Percentiles rank a stretch among this genome's conserved stretches.
These are phyloP conservation scores for Darksidea phi DNA, from an alignment of 495 filamentous ascomycete genomes.

Conservation along the genomic window DNA sequence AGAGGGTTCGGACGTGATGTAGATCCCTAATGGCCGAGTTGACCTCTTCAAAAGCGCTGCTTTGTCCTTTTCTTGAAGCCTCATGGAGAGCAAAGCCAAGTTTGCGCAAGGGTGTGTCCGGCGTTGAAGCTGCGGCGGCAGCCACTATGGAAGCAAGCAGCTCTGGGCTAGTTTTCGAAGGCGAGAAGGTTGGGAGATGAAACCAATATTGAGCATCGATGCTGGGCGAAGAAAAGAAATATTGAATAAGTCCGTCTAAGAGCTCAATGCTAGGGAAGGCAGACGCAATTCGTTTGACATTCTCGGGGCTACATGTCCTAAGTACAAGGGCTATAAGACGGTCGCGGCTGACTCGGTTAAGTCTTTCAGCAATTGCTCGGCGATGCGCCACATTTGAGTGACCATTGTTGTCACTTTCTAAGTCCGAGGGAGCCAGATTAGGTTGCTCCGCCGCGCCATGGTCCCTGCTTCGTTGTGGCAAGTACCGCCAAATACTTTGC, in stretches of 20 bases:
- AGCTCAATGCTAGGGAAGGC: slow-evolving; percentile 61
- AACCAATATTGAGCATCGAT: slow-evolving; percentile 56
- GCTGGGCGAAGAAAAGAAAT: slow-evolving; percentile 55
- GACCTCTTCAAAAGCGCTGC: slow-evolving; percentile 57
- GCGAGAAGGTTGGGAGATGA: slow-evolving; percentile 56
- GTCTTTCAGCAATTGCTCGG: slow-evolving; percentile 44
- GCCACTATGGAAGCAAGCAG: slow-evolving; percentile 56
- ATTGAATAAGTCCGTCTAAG: slow-evolving; percentile 60
- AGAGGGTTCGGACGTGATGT: slow-evolving; percentile 55
- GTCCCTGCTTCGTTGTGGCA: slow-evolving; percentile 50
- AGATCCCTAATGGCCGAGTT: slow-evolving; percentile 57
- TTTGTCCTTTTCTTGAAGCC: slow-evolving; percentile 53
- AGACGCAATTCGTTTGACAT: slow-evolving; percentile 41
- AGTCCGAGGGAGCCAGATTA: slow-evolving; percentile 52
- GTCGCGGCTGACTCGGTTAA: slow-evolving; percentile 47
- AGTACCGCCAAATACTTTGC: slow-evolving; percentile 57
- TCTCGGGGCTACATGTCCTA: background rate
- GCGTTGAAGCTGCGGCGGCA: slow-evolving; percentile 56
- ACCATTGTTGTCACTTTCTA: slow-evolving; percentile 36
- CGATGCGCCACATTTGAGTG: slow-evolving; percentile 33
- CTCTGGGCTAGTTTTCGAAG: slow-evolving; percentile 51
- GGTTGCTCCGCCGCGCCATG: slow-evolving; percentile 53
- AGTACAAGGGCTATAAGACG: slow-evolving; percentile 3
- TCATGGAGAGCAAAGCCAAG: slow-evolving; percentile 65
- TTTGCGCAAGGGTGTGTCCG: slow-evolving; percentile 57